These are phyloP conservation scores for Austroboletus rostrupii DNA, from an alignment of 1,284 basidiomycete genomes.

Conservation along the genomic window DNA sequence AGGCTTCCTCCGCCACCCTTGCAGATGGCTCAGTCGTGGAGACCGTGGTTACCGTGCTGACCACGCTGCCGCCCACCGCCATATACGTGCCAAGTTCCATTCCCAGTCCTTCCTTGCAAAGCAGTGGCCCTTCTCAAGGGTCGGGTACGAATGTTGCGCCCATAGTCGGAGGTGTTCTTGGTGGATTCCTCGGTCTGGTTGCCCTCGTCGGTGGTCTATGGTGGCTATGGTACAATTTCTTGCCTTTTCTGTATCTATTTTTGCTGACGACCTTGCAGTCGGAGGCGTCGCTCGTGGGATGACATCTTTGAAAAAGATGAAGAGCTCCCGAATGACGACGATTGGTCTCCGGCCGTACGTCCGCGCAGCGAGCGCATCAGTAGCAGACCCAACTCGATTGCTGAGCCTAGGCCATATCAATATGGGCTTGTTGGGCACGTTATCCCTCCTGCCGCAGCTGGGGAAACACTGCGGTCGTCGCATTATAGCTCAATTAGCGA, in stretches of 20 bases:
- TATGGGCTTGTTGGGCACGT: constrained; percentile 50
- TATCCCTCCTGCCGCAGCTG: constrained; percentile 33
- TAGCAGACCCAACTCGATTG: constrained; percentile 8
- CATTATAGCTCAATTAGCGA: constrained; percentile 19
- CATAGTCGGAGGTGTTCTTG: constrained; percentile 51
- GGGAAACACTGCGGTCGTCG: constrained; percentile 32
- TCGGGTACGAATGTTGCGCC: constrained; percentile 36
- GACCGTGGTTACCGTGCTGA: constrained; percentile 28
- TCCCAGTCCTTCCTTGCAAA: constrained; percentile 19
- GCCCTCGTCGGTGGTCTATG: constrained; percentile 42
- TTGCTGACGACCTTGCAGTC: constrained; percentile 31
- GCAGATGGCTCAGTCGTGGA: constrained; percentile 33
- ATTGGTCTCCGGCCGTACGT: constrained; percentile 6
- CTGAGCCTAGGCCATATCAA: constrained; percentile 44
- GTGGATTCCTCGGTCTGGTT: constrained; percentile 46
- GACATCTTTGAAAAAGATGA: constrained; percentile 46
- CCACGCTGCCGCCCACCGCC: constrained; percentile 24
- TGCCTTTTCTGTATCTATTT: constrained; percentile 1
- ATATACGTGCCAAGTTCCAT: constrained; percentile 26
- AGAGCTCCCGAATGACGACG: constrained; percentile 9
- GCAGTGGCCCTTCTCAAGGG: constrained; percentile 7
- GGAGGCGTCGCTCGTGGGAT: constrained; percentile 44
- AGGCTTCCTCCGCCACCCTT: constrained; percentile 29
- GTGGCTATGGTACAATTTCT: constrained; percentile 42
- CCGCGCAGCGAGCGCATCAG: constrained; percentile 6